Conservation (phyloP, 139 green algal species). For the Edaphochlamys debaryana region DNA sequence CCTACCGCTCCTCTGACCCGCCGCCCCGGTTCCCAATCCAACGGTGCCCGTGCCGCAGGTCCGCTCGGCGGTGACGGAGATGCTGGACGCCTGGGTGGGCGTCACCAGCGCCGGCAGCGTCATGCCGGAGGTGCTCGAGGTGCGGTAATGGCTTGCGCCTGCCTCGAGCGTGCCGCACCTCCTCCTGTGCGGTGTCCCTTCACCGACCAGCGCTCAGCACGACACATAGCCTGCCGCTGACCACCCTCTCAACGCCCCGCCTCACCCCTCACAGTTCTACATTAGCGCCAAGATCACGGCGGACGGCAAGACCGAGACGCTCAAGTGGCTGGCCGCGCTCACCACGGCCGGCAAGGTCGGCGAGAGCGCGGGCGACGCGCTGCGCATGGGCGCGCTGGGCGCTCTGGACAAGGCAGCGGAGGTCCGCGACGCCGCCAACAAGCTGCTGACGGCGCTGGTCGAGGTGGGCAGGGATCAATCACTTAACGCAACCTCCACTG, state of each 20-base stretch:
- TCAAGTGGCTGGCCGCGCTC: conserved; percentile 62
- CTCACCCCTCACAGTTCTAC: conserved; percentile 36
- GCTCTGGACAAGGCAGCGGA: conserved; percentile 77
- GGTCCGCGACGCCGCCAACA: conserved; percentile 74
- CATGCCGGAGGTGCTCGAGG: conserved; percentile 67
- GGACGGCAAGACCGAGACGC: conserved; percentile 74
- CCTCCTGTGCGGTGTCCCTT: too few relatives aligned
- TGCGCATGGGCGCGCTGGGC: conserved; percentile 55
- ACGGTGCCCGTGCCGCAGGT: too few relatives aligned
- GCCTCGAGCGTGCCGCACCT: too few relatives aligned
- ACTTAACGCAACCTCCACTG: too few relatives aligned
- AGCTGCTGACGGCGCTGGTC: conserved; percentile 66
- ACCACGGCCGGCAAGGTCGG: conserved; percentile 12
- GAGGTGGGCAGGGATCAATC: too few relatives aligned
- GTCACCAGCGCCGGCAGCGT: conserved; percentile 57
- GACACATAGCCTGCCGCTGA: too few relatives aligned
- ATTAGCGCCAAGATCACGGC: conserved; percentile 72
- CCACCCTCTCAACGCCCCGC: too few relatives aligned
- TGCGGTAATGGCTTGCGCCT: too few relatives aligned
- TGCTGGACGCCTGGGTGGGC: conserved; percentile 85
- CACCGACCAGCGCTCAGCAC: too few relatives aligned
- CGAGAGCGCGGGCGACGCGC: conserved; percentile 36
- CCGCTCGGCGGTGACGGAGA: conserved; percentile 71
- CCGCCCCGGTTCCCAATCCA: too few relatives aligned
- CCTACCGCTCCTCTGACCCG: too few relatives aligned